Base-by-base conservation (phyloP, 345 rosid genomes). In the Capsella bursapastoris region DNA sequence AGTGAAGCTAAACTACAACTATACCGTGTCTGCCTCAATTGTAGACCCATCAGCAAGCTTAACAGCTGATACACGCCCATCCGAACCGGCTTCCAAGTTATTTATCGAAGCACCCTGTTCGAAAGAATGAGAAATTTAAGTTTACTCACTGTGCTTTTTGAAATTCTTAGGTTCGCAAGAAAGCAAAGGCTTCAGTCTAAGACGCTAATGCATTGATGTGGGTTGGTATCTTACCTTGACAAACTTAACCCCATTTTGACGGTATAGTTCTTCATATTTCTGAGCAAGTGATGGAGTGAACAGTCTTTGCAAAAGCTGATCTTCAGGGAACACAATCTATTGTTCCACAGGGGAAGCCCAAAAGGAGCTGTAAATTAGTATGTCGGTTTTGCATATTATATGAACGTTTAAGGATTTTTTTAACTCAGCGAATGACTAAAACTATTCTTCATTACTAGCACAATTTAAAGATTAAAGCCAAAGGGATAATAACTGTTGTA, bases 281-380 rank as follows among this genome's bases (percentile, higher is more conserved):
- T 78, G 84, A 68, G 97, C 93, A 75, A 91, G 97, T 56, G 93
- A 87, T 73, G 99, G 96, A 77, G 97, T 90, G 75, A 95, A 95
- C 79, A 91, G 57, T 82, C 99, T 90, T 86, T 82, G 93, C 85
- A 92, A 75, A 57, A 95, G 88, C 79, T 90, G 96, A 74, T 83
- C 75, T 82, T 90, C 97, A 1, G 93, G 96, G 85, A 91, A 95
- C 52, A 95, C 84, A 51, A 95, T 82, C 97, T 89, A 66, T 58
- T 75, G 49, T 83, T 61, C 14, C 37, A 76, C 14, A 70, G 11
- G 57, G 62, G 73, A 66, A 63, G 29, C 2, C 64, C 49, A 66
- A 66, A 66, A 66, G 18, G 52, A 53, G 52, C 12, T 31, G 16
- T 13, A 51, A 66, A 29, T 66, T 78, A 58, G 40, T 29, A 29